These are phyloP conservation scores for Bipolaris zeicola DNA, from an alignment of 2,329 filamentous ascomycete genomes.

Conservation along the genomic window DNA sequence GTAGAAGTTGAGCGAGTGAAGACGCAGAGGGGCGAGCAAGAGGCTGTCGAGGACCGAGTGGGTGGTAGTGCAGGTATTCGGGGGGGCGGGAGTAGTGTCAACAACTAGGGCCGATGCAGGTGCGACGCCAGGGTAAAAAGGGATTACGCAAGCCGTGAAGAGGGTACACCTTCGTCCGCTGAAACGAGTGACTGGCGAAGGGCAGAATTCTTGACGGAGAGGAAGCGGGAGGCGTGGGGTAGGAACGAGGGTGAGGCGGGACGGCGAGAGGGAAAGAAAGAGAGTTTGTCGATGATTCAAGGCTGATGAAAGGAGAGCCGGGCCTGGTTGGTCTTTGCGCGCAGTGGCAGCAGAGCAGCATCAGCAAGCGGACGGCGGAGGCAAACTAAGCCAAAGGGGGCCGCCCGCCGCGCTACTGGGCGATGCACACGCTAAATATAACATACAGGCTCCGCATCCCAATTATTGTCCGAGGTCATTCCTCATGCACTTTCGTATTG, in stretches of 20 bases:
- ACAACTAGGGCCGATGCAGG: constrained; percentile 32
- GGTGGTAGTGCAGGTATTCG: constrained; percentile 6
- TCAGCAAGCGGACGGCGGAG: constrained; percentile 5
- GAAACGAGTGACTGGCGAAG: constrained; percentile 48
- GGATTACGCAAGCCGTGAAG: constrained; percentile 21
- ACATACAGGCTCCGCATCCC: constrained; percentile 15
- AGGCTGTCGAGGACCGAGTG: constrained; percentile 4
- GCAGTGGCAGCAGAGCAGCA: constrained; percentile 2
- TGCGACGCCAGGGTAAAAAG: constrained; percentile 15
- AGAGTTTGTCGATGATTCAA: constrained; percentile 2
- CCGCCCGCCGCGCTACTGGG: constrained; percentile 3
- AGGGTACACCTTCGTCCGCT: constrained; percentile 27
- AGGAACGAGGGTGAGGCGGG: constrained; percentile 14
- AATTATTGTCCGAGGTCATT: constrained; percentile 1
- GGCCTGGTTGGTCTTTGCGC: constrained; percentile 10
- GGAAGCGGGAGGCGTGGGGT: background rate
- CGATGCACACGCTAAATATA: constrained; percentile 14
- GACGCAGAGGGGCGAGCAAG: background rate
- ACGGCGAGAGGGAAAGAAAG: constrained; percentile 1
- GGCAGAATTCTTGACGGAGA: constrained; percentile 4
- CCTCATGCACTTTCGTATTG: constrained; percentile 6
- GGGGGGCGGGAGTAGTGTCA: constrained; percentile 30
- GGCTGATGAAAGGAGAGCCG: constrained; percentile 20
- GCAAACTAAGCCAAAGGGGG: constrained; percentile 12
- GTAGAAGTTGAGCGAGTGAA: constrained; percentile 22